phyloP scores from a whole-genome alignment of 345 rosid species.

The Leavenworthia alabamica region DNA sequence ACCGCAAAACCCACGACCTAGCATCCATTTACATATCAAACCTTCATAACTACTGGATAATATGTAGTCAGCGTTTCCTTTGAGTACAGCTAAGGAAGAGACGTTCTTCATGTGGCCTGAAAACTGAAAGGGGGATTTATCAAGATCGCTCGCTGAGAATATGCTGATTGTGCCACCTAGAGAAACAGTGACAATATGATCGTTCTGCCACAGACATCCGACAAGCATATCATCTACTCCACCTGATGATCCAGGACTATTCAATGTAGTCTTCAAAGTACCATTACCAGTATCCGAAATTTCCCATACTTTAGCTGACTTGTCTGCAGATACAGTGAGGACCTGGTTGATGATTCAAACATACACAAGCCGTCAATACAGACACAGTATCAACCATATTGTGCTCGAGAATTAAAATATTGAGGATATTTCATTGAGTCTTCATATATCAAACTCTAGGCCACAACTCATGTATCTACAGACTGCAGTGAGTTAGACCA shows the following conservation, averaged over 20 bases:
- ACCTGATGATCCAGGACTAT: constrained; percentile 57
- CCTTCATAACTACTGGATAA: constrained; percentile 90
- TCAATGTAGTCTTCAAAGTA: constrained; percentile 57
- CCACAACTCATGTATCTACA: background rate
- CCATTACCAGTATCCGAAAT: constrained; percentile 69
- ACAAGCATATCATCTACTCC: constrained; percentile 95
- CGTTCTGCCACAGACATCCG: constrained; percentile 91
- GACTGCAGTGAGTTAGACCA: background rate
- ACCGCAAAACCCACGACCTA: constrained; percentile 76
- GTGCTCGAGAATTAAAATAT: background rate
- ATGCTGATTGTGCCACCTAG: constrained; percentile 82
- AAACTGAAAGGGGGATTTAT: constrained; percentile 57
- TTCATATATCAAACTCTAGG: background rate
- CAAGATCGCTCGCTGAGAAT: constrained; percentile 71
- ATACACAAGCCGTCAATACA: background rate
- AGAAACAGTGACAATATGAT: constrained; percentile 80
- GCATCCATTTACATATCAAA: constrained; percentile 79
- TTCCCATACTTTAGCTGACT: constrained; percentile 93
- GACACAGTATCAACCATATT: background rate
- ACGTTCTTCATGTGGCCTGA: constrained; percentile 88
- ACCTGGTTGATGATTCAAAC: constrained; percentile 43
- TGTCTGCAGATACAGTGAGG: constrained; percentile 90
- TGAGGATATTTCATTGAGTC: background rate
- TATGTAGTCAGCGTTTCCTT: constrained; percentile 48
- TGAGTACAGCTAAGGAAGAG: constrained; percentile 65